Evolutionary conservation across 2,329 filamentous ascomycete species (phyloP).

Genomic region (Clonostachys rhizophaga): DNA sequence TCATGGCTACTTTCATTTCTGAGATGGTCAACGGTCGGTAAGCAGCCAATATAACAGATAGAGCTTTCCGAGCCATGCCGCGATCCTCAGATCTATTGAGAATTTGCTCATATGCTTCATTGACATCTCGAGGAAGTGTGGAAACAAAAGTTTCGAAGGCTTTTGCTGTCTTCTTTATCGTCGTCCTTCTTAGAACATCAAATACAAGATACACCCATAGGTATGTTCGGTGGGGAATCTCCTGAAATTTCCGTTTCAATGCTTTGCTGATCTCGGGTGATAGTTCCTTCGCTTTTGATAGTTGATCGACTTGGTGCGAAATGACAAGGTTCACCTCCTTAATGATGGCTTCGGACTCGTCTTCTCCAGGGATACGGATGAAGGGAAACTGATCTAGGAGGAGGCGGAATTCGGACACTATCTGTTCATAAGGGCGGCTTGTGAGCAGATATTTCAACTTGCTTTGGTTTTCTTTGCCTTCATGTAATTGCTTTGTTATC

Average conservation of each 20-base stretch:
- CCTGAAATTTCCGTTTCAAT: constrained; percentile 10
- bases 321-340: constrained; percentile 28
- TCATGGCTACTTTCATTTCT: constrained; percentile 20
- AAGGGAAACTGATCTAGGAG: constrained; percentile 12
- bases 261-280: constrained; percentile 5
- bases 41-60: constrained; percentile 17
- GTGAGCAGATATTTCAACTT: constrained; percentile 27
- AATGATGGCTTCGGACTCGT: constrained; percentile 24
- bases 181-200: constrained; percentile 13
- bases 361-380: constrained; percentile 27
- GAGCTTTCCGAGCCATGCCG: constrained; percentile 6
- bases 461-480: background rate
- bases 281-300: constrained; percentile 9
- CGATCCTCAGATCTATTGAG: constrained; percentile 11
- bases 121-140: constrained; percentile 17
- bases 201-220: constrained; percentile 30
- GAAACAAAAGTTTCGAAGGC: constrained; percentile 9
- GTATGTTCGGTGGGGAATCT: constrained; percentile 22
- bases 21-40: constrained; percentile 13
- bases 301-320: constrained; percentile 11
- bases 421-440: constrained; percentile 22
- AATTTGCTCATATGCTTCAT: constrained; percentile 19
- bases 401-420: constrained; percentile 13
- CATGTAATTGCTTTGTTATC: constrained; percentile 1
- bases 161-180: constrained; percentile 11